Conservation (phyloP, 2,329 filamentous ascomycete species). For the Nothophaeocryptopus gaeumannii region DNA sequence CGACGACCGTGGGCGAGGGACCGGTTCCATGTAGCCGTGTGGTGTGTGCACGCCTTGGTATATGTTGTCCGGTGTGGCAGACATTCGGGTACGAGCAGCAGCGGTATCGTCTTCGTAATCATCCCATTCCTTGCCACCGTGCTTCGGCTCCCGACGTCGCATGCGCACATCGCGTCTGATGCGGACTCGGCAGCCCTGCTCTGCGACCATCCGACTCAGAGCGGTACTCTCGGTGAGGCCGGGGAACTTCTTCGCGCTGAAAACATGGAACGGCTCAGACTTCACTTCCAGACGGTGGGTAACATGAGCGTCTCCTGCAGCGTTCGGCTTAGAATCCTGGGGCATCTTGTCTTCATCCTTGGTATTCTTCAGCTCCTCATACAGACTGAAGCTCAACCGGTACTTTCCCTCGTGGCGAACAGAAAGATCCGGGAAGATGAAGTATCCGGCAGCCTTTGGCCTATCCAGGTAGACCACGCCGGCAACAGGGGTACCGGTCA, state of each 20-base stretch:
- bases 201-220: conserved; percentile 85
- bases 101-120: conserved; percentile 57
- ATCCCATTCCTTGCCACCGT: conserved; percentile 63
- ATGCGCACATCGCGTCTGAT: conserved; percentile 93
- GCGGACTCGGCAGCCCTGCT: conserved; percentile 93
- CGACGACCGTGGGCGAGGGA: conserved; percentile 38
- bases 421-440: conserved; percentile 95
- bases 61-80: conserved; percentile 34
- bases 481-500: conserved; percentile 91
- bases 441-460: conserved; percentile 77
- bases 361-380: conserved; percentile 85
- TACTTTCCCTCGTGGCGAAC: conserved; percentile 95
- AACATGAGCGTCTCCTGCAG: conserved; percentile 58
- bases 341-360: conserved; percentile 67
- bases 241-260: conserved; percentile 97
- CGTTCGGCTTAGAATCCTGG: conserved; percentile 36
- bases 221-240: conserved; percentile 85
- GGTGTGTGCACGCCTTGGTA: conserved; percentile 18
- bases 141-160: conserved; percentile 76
- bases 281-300: conserved; percentile 88
- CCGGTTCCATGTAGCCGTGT: conserved; percentile 33
- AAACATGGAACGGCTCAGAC: conserved; percentile 82
- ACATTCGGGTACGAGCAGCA: conserved; percentile 48
- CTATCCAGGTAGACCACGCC: conserved; percentile 95
- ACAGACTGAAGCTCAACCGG: conserved; percentile 85